Conservation (phyloP, 2,329 filamentous ascomycete species). For the Chalaropsis thielavioides region DNA sequence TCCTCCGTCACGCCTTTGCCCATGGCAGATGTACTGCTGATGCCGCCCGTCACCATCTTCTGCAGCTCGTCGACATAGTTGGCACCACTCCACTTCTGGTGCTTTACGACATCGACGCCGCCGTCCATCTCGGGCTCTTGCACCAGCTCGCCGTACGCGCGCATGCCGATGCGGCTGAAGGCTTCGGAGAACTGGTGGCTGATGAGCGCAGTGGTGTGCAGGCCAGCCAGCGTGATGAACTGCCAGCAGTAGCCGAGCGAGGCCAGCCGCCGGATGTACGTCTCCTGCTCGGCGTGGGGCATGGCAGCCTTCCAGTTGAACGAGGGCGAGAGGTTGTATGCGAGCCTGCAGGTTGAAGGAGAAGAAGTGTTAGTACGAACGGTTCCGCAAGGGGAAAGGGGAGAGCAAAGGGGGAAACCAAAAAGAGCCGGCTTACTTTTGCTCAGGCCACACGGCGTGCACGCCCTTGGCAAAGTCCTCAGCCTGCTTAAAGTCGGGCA, state of each 20-base stretch:
- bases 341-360: slow-evolving; percentile 44
- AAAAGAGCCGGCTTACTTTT: slow-evolving; percentile 53
- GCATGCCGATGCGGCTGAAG: slow-evolving; percentile 74
- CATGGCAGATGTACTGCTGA: slow-evolving; percentile 89
- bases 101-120: slow-evolving; percentile 86
- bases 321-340: slow-evolving; percentile 94
- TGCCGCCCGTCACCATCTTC: slow-evolving; percentile 92
- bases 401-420: neutral
- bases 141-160: slow-evolving; percentile 90
- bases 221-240: slow-evolving; percentile 96
- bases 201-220: slow-evolving; percentile 91
- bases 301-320: slow-evolving; percentile 99
- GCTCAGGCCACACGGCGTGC: slow-evolving; percentile 86
- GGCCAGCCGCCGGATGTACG: slow-evolving; percentile 84
- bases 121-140: slow-evolving; percentile 94
- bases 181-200: slow-evolving; percentile 75
- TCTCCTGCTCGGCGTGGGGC: slow-evolving; percentile 83
- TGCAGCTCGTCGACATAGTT: slow-evolving; percentile 88
- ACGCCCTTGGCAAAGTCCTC: slow-evolving; percentile 88
- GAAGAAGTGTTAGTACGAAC: slow-evolving; percentile 14
- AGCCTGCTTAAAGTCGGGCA: slow-evolving; percentile 82
- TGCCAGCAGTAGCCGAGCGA: slow-evolving; percentile 96
- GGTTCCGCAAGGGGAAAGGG: slow-evolving; percentile 10
- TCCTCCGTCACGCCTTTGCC: slow-evolving; percentile 96
- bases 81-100: slow-evolving; percentile 97